Evolutionary conservation across 768 basidiomycete species (phyloP).

Genomic region (Pilatotrama ljubarskyi): DNA sequence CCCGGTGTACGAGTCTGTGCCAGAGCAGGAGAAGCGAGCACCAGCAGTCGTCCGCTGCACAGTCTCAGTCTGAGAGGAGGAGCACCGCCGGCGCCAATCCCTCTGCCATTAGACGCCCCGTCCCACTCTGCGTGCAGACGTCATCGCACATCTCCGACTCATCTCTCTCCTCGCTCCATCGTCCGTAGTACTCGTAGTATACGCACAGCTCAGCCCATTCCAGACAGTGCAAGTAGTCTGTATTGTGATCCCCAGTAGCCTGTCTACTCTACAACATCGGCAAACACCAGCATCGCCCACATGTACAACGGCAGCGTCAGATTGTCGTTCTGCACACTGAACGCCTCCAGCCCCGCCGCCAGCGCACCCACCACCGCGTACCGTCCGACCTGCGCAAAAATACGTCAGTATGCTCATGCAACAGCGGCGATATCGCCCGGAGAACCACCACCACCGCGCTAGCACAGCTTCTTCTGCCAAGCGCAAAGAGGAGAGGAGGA

Average conservation of each 20-base stretch:
- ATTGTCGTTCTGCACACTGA: conserved; percentile 97
- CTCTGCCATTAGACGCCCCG: too few species aligned
- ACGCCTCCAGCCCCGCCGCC: conserved; percentile 80
- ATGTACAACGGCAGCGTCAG: conserved; percentile 93
- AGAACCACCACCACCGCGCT: background rate
- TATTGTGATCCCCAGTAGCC: too few species aligned
- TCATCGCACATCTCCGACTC: conserved; percentile 1
- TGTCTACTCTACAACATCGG: conserved; percentile 37
- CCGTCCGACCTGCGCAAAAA: conserved; percentile 51
- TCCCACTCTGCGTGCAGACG: too few species aligned
- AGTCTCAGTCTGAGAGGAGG: too few species aligned
- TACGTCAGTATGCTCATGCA: conserved; percentile 7
- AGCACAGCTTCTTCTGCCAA: background rate
- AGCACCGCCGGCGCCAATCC: too few species aligned
- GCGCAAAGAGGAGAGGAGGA: background rate
- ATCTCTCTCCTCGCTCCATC: too few species aligned
- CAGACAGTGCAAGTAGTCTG: too few species aligned
- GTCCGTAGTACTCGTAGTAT: too few species aligned
- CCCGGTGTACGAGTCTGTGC: too few species aligned
- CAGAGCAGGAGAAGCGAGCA: background rate
- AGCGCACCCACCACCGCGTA: conserved; percentile 66
- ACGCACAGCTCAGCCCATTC: background rate
- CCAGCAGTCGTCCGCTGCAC: too few species aligned
- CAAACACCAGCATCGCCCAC: conserved; percentile 83
- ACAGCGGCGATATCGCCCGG: background rate